These are phyloP conservation scores for Cucurbitaria berberidis DNA, from an alignment of 2,329 filamentous ascomycete genomes.

Conservation along the genomic window DNA sequence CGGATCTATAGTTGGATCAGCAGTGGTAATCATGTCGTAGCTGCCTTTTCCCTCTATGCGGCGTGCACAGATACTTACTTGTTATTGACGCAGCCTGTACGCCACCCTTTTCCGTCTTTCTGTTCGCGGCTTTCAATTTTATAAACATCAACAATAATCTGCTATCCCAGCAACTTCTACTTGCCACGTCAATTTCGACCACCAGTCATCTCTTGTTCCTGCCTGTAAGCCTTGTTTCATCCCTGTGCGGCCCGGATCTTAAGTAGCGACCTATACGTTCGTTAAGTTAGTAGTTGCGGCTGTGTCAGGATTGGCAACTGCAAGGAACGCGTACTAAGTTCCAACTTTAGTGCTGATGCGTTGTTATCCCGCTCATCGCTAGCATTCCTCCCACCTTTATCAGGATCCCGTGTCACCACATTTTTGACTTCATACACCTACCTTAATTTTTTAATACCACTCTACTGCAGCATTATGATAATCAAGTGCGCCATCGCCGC, in stretches of 20 bases:
- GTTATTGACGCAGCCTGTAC: not conserved
- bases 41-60: not conserved
- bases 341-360: constrained; percentile 5
- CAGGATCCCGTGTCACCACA: constrained; percentile 11
- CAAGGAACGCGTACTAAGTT: constrained; percentile 10
- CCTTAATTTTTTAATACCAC: constrained; percentile 12
- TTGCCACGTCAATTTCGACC: constrained; percentile 7
- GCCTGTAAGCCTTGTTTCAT: constrained; percentile 17
- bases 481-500: constrained; percentile 27
- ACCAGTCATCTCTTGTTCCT: constrained; percentile 9
- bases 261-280: constrained; percentile 4
- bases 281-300: constrained; percentile 4
- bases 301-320: constrained; percentile 9
- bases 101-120: not conserved
- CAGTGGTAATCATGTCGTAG: not conserved
- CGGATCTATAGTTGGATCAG: not conserved
- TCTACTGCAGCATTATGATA: constrained; percentile 31
- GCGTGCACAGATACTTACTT: not conserved
- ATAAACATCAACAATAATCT: not conserved
- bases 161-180: constrained; percentile 1
- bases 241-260: constrained; percentile 13
- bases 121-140: not conserved
- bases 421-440: constrained; percentile 9
- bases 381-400: constrained; percentile 12
- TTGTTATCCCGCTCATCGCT: constrained; percentile 10